These are phyloP conservation scores for Kwoniella shivajii DNA, from an alignment of 1,284 basidiomycete genomes.

Conservation along the genomic window DNA sequence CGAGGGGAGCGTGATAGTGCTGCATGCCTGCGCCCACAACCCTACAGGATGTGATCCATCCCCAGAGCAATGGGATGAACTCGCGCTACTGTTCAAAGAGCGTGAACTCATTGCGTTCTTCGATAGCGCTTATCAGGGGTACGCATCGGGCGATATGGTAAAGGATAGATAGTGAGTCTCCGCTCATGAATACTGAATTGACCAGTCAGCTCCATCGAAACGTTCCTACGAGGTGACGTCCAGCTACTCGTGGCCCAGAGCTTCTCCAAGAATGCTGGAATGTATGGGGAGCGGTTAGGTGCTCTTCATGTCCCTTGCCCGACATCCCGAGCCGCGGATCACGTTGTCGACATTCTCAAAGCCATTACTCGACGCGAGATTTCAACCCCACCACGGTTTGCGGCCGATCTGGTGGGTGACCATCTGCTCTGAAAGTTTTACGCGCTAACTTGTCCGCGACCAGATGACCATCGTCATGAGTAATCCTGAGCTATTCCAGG, in stretches of 20 bases:
- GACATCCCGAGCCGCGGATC: background rate
- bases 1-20: conserved; percentile 74
- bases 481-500: conserved; percentile 67
- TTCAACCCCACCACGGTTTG: conserved; percentile 90
- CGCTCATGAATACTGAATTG: background rate
- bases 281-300: conserved; percentile 89
- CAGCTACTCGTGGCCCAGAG: conserved; percentile 1
- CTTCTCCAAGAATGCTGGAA: conserved; percentile 92
- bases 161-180: conserved; percentile 54
- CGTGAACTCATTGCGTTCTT: conserved; percentile 89
- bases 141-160: conserved; percentile 53
- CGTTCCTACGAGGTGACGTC: background rate
- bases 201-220: background rate
- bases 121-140: conserved; percentile 85
- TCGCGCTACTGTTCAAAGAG: conserved; percentile 72
- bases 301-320: conserved; percentile 74
- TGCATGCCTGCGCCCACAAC: conserved; percentile 94
- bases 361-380: conserved; percentile 88
- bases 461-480: conserved; percentile 57
- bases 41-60: conserved; percentile 97
- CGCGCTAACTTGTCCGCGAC: too few relatives aligned
- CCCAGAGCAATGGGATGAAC: conserved; percentile 76
- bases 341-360: conserved; percentile 64
- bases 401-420: conserved; percentile 72
- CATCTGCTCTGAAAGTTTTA: conserved; percentile 49